A percentile compares a stretch with the other conserved stretches of the same genome.
Conservation (phyloP, 106 monocot species). For the Alisma plantagoaquatica region DNA sequence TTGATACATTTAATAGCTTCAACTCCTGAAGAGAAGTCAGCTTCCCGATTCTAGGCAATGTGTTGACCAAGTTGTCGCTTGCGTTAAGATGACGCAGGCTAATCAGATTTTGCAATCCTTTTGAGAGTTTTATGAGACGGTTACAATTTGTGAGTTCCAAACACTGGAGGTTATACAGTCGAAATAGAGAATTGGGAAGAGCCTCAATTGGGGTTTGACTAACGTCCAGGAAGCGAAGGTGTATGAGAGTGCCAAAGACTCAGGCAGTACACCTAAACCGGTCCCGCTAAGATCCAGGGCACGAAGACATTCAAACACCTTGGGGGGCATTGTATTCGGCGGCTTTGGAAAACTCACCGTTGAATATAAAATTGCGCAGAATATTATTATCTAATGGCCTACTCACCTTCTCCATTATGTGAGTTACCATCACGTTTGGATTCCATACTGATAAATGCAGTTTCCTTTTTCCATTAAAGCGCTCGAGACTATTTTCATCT, state of each 20-base stretch:
- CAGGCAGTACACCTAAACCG: not conserved
- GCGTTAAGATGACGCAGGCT: slow-evolving; percentile 17
- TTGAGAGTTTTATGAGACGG: not conserved
- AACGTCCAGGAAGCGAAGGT: not conserved
- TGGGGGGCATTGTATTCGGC: no score
- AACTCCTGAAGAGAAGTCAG: slow-evolving; percentile 7
- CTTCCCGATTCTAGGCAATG: slow-evolving; percentile 3
- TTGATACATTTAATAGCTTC: not conserved
- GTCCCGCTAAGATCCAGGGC: not conserved
- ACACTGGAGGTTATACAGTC: not conserved
- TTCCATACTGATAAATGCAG: not conserved
- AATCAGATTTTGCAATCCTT: slow-evolving; percentile 5
- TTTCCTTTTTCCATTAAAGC: not conserved
- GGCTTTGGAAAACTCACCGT: no score
- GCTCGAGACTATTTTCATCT: not conserved
- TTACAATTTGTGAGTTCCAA: not conserved
- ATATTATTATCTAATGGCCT: no score
- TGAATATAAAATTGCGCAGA: no score
- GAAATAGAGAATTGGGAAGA: not conserved
- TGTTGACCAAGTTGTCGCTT: not conserved
- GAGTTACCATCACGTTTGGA: no score
- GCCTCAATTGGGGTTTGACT: not conserved
- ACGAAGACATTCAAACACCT: no score
- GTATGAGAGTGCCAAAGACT: not conserved
- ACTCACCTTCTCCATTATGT: no score